Percentiles rank a stretch among this genome's conserved stretches.
Evolutionary conservation across 148 eudicot genomes (phyloP).

Genomic region (Amaranthus palmeri): DNA sequence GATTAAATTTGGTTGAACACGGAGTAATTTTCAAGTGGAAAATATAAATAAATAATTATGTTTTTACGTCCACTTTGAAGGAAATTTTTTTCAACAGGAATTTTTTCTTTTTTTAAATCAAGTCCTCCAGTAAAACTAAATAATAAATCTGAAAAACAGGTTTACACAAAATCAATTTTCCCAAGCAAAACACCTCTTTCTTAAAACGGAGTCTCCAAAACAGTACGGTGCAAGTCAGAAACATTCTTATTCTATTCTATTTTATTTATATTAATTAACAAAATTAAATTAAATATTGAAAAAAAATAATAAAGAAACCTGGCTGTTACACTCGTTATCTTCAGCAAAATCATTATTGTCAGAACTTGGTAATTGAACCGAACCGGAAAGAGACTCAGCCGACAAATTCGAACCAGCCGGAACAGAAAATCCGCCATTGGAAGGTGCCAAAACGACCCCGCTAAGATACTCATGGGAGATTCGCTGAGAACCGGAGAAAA

Average conservation of each 20-base stretch:
- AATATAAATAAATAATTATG: too few relatives aligned
- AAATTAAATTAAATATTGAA: neutral
- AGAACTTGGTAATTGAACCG: slow-evolving; percentile 18
- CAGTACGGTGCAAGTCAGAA: too few relatives aligned
- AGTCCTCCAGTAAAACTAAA: too few relatives aligned
- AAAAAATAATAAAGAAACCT: slow-evolving; percentile 32
- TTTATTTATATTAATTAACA: neutral
- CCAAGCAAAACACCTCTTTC: too few relatives aligned
- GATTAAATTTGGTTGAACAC: too few relatives aligned
- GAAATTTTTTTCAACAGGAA: too few relatives aligned
- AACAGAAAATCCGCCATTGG: slow-evolving; percentile 4
- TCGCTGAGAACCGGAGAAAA: slow-evolving; percentile 30
- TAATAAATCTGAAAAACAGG: too few relatives aligned
- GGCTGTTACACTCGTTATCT: slow-evolving; percentile 73
- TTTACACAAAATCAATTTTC: too few relatives aligned
- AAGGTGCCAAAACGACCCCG: slow-evolving; percentile 23
- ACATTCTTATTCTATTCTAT: neutral
- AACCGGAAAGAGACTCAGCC: slow-evolving; percentile 27
- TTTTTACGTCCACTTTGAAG: too few relatives aligned
- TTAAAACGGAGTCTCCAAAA: too few relatives aligned
- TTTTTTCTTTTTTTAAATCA: too few relatives aligned
- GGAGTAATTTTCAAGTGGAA: too few relatives aligned
- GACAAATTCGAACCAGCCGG: slow-evolving; percentile 20
- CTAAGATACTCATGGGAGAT: slow-evolving; percentile 22
- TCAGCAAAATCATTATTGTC: slow-evolving; percentile 44